These are phyloP conservation scores for Metschnikowia baotianmanensis DNA, from an alignment of 805 yeast species.

Conservation along the genomic window DNA sequence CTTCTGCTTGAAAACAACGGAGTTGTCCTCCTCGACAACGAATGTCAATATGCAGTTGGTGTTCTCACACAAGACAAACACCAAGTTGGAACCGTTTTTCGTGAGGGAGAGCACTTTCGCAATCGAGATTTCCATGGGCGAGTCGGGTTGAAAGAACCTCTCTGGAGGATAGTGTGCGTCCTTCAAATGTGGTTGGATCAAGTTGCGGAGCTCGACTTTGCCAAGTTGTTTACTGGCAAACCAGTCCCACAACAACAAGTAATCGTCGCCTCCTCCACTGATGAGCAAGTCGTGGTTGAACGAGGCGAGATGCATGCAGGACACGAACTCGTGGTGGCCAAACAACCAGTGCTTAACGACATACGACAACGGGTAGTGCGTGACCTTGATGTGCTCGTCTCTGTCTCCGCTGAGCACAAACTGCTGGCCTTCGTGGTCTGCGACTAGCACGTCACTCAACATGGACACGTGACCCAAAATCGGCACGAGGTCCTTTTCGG, in stretches of 20 bases:
- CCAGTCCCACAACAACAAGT: slow-evolving; percentile 80
- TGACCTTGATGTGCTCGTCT: slow-evolving; percentile 91
- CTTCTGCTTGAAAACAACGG: slow-evolving; percentile 30
- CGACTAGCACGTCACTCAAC: slow-evolving; percentile 72
- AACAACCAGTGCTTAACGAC: slow-evolving; percentile 80
- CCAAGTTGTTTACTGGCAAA: slow-evolving; percentile 42
- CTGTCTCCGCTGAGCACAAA: slow-evolving; percentile 81
- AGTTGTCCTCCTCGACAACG: slow-evolving; percentile 23
- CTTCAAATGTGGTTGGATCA: slow-evolving; percentile 41
- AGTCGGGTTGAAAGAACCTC: slow-evolving; percentile 54
- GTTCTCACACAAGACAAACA: slow-evolving; percentile 52
- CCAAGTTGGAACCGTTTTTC: slow-evolving; percentile 22
- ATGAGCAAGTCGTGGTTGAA: slow-evolving; percentile 53
- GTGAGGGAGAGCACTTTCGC: slow-evolving; percentile 39
- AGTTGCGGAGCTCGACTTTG: slow-evolving; percentile 47
- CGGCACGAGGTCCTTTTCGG: slow-evolving; percentile 53
- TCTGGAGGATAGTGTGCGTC: slow-evolving; percentile 63
- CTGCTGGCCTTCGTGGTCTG: slow-evolving; percentile 39
- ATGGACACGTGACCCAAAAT: slow-evolving; percentile 94
- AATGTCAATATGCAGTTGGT: slow-evolving; percentile 45
- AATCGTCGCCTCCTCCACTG: slow-evolving; percentile 91
- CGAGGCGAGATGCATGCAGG: slow-evolving; percentile 55
- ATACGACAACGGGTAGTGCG: slow-evolving; percentile 74
- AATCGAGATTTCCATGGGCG: slow-evolving; percentile 53
- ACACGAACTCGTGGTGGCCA: slow-evolving; percentile 83